These are phyloP conservation scores for Kwoniella sp. DNA, from an alignment of 768 basidiomycete species.

Conservation along the genomic window DNA sequence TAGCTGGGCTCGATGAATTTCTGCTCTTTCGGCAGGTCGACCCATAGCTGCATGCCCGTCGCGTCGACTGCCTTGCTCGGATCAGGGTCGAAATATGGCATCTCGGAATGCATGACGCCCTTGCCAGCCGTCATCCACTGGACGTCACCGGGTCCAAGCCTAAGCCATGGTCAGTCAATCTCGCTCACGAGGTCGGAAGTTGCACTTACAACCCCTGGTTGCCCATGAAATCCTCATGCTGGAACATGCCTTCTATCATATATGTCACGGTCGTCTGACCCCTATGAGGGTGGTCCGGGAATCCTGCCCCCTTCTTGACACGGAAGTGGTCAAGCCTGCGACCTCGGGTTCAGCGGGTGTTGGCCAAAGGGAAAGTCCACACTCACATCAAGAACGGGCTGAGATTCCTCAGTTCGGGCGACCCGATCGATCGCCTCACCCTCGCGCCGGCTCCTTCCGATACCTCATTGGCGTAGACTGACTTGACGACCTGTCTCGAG, in stretches of 20 bases:
- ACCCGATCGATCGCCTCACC: slow-evolving; percentile 83
- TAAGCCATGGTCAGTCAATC: slow-evolving; percentile 1
- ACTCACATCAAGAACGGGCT: slow-evolving; percentile 79
- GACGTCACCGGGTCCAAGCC: slow-evolving; percentile 65
- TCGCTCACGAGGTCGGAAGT: not conserved
- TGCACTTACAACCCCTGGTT: slow-evolving; percentile 39
- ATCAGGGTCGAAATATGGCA: slow-evolving; percentile 73
- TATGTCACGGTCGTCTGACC: slow-evolving; percentile 59
- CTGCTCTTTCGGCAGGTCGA: slow-evolving; percentile 54
- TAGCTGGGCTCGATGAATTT: slow-evolving; percentile 64
- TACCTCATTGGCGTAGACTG: slow-evolving; percentile 59
- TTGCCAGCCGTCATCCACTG: slow-evolving; percentile 74
- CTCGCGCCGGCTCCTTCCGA: slow-evolving; percentile 66
- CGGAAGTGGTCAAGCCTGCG: slow-evolving; percentile 65
- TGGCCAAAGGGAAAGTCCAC: not conserved
- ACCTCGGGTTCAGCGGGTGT: no score
- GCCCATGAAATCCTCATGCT: slow-evolving; percentile 85
- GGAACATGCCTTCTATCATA: slow-evolving; percentile 74
- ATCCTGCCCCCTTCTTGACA: slow-evolving; percentile 57
- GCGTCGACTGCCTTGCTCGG: slow-evolving; percentile 59
- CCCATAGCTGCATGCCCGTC: slow-evolving; percentile 68
- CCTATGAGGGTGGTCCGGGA: slow-evolving; percentile 79
- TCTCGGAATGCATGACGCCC: slow-evolving; percentile 53
- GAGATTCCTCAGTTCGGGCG: slow-evolving; percentile 66
- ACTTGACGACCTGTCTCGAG: slow-evolving; percentile 65